Evolutionary conservation across 2,329 filamentous ascomycete species (phyloP), one percentile per base, ranked within the genome.

Genomic region (Colletotrichum sp.): DNA sequence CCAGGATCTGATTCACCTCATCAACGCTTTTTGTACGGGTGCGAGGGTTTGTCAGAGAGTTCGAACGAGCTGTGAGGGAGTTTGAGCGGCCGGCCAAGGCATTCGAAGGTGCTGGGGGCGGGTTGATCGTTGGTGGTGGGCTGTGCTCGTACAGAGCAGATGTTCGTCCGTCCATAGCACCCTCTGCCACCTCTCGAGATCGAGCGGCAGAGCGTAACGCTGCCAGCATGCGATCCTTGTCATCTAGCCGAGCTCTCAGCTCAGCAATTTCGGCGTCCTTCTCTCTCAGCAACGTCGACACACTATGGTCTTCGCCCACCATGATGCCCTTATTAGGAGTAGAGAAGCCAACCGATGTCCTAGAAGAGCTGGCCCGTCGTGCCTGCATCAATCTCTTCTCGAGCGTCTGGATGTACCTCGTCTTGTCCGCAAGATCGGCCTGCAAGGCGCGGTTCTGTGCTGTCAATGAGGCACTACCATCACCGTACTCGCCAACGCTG

Each of bases 361-460:
- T 93, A 9, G 95, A 96, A 71, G 98, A 96, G 85, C 96, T 98
- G 1, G 96, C 95, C 64, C 96, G 91, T 55, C 97, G 91, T 49
- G 97, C 97, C 82, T 99, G 97, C 39, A 99, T 88, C 2, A 99
- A 88, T 30, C 97, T 92, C 85, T 98, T 98, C 86, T 99, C 97
- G 15, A 99, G 87, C 0, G 97, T 99, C 32, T 94, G 91, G 80
- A 99, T 99, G 84, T 99, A 99, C 36, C 97, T 94, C 80, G 97
- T 99, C 87, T 98, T 98, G 86, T 99, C 97, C n/a, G 91, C 92
- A 63, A 99, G 90, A 83, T 99, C 97, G n/a, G 96, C 92, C 84
- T 98, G 97, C 64, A 99, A 87, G n/a, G 98, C 95, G 66, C 93
- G 92, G 79, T 98, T 96, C 82, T 98, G 97, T n/a, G 95, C 92